Base-by-base conservation (phyloP, 768 basidiomycete genomes). In the Pulveroboletus sp. region DNA sequence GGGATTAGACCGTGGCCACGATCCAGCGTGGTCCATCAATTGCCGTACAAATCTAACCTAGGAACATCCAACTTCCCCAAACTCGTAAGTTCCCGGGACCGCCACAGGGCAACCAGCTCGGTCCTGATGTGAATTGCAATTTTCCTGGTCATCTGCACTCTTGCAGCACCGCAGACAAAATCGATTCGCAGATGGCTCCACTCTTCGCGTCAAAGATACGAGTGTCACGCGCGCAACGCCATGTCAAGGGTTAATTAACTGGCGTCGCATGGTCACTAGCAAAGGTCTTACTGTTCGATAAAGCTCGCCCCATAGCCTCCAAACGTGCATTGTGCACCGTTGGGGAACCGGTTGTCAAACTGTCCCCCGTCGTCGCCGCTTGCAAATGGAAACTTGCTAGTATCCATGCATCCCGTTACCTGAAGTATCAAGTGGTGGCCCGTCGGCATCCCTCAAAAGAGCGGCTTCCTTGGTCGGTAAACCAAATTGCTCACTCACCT, bases 41-140 rank as follows among this genome's bases (percentile, higher is more conserved):
- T 6, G 18, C 3, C 18, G 8, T 49, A 60, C 54, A 50, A 57
- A 63, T 27, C 50, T 39, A 36, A 40, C 57, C 21, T 60, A 73
- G 14, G 64, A 65, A 57, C 73, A 75, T 46, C 36, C 55, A 18
- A 72, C 58, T 14, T 61, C 66, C 17, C 71, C 73, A 54, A 79
- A 79, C 37, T 69, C 65, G 50, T 79, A 79, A 15, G 53, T 67
- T 2, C 78, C 78, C 18, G 76, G 76, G 46, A 79, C 63, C 17
- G 75, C 73, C 33, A 50, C 57, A 15, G 61, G 60, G 50, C 77
- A 77, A 0, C 77, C 76, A 28, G 60, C 60, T 28, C 69, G 67
- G 58, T 79, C 77, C 47, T 70, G 67, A 57, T 79, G 76, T 8
- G 78, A 79, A 57, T 79, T 78, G 50, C 78, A 79, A 46, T 76